Base-by-base conservation (phyloP, 1,284 basidiomycete genomes). In the Ganoderma boninense region DNA sequence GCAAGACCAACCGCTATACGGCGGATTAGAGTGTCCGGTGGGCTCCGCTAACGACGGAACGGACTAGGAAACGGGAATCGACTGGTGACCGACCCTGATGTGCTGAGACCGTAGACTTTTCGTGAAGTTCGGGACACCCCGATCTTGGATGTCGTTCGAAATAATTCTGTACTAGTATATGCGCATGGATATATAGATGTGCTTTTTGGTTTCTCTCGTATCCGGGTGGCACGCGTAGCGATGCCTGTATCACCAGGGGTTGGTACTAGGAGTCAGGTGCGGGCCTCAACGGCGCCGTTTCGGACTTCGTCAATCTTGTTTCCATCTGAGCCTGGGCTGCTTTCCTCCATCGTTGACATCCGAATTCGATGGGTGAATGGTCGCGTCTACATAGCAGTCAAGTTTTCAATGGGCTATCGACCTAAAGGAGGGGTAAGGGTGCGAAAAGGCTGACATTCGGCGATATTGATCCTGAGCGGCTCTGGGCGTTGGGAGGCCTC, bases 1-100 rank as follows among this genome's bases (percentile, higher is more conserved):
- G 84, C 35, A 84, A 87, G 79, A 83, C 84, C 65, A 89, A 89
- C 76, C 74, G 77, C 60, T 83, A 84, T 69, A 65, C 71, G 42
- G 72, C 68, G 13, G 65, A 73, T 40, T 18, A 60, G 20, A 23
- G 4, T 40, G 38, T 10, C 38, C 11, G 38, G 1, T 6, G 38
- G 38, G 38, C 38, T 38, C 38, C 38, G 38, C 38, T 40, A 40
- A 40, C 38, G 38, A 40, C 11, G 11, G 8, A 11, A 40, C 11
- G 4, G 1, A 8, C 38, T 40, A 8, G 38, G 38, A 40, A 40
- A 40, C 7, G 8, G 38, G 38, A 40, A 40, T 40, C 11, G 38
- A 10, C 11, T 40, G 38, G 11, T 40, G 26, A 29, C 29, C 4
- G 14, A 26, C 16, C 16, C 54, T 26, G 29, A 56, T 16, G 26